Evolutionary conservation across 768 basidiomycete species (phyloP).

Genomic region (Leccinum barrowsii): DNA sequence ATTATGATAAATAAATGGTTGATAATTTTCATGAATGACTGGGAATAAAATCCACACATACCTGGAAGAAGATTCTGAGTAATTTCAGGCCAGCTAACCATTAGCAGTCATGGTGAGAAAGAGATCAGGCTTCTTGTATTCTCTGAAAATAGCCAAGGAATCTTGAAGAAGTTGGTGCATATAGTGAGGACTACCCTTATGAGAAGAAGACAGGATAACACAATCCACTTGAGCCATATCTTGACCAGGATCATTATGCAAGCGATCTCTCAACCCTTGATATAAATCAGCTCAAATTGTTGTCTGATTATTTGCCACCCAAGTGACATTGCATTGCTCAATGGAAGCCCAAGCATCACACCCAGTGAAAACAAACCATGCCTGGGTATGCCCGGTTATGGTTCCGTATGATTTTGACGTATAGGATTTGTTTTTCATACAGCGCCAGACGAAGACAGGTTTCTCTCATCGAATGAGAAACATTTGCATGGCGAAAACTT

Average conservation of each 20-base stretch:
- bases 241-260: not conserved
- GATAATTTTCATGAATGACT: not conserved
- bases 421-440: no score
- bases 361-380: no score
- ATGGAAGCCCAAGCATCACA: not conserved
- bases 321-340: not conserved
- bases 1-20: no score
- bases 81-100: conserved; percentile 48
- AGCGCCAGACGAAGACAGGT: no score
- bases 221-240: not conserved
- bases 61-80: conserved; percentile 33
- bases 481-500: no score
- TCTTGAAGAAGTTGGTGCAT: conserved; percentile 47
- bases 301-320: not conserved
- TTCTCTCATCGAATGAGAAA: no score
- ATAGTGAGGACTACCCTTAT: conserved; percentile 36
- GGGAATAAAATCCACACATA: not conserved
- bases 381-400: no score
- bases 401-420: no score
- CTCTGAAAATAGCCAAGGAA: conserved; percentile 40
- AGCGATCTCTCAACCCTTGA: not conserved
- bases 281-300: not conserved
- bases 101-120: conserved; percentile 55
- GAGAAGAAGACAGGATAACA: conserved; percentile 32
- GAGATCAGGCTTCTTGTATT: conserved; percentile 37